Evolutionary conservation across 768 basidiomycete genomes (phyloP).

Genomic region (Sarcodon sp.): DNA sequence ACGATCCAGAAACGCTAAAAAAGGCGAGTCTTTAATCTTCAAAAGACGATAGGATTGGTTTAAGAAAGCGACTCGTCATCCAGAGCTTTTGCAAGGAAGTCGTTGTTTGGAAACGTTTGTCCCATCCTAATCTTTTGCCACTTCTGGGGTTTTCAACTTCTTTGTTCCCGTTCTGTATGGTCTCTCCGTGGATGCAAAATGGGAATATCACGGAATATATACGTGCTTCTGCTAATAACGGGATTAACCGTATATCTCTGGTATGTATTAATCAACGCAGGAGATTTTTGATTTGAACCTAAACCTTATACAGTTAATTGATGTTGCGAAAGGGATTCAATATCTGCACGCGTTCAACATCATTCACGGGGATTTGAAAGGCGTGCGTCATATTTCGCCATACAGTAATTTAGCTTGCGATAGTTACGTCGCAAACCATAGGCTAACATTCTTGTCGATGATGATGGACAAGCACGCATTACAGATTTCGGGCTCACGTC

Average conservation of each 20-base stretch:
- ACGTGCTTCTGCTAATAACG: neutral
- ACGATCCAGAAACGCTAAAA: neutral
- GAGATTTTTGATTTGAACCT: neutral
- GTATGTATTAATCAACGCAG: neutral
- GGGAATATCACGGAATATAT: neutral
- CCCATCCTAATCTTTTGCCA: conserved; percentile 1
- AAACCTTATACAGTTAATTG: neutral
- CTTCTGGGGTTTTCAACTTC: neutral
- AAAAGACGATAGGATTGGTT: neutral
- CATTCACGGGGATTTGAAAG: conserved; percentile 5
- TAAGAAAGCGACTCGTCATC: neutral
- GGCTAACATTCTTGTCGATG: conserved; percentile 7
- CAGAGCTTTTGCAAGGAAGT: conserved; percentile 3
- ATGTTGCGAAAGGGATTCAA: conserved; percentile 1
- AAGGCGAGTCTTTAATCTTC: neutral
- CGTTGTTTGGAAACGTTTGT: conserved; percentile 1
- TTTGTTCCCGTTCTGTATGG: neutral
- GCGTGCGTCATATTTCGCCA: neutral
- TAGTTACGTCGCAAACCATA: neutral
- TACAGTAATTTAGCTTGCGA: neutral
- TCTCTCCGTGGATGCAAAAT: conserved; percentile 1
- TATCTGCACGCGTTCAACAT: conserved; percentile 2
- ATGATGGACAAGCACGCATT: neutral
- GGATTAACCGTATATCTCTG: neutral
- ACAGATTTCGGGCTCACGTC: conserved; percentile 7